Conservation (phyloP, 106 monocot genomes). For the Dioscorea zingiberensis region DNA sequence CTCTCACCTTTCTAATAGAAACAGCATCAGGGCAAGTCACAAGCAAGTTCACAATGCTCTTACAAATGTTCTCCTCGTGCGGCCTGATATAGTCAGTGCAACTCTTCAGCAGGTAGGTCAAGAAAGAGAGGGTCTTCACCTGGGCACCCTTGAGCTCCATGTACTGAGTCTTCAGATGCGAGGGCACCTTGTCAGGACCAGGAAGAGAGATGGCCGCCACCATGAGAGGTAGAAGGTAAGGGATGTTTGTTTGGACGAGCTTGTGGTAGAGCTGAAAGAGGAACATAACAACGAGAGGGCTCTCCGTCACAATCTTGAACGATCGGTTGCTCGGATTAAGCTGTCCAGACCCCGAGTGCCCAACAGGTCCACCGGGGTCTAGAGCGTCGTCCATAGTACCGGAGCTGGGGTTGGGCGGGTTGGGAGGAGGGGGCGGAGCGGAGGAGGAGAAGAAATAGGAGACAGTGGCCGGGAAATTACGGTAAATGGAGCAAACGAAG, state of each 20-base stretch:
- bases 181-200: constrained; percentile 80
- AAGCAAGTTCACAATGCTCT: constrained; percentile 96
- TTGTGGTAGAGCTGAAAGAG: constrained; percentile 93
- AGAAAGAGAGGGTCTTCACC: constrained; percentile 96
- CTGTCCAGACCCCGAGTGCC: constrained; percentile 37
- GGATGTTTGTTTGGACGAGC: constrained; percentile 97
- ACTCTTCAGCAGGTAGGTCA: constrained; percentile 90
- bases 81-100: constrained; percentile 78
- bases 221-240: constrained; percentile 80
- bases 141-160: constrained; percentile 91
- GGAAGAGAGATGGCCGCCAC: constrained; percentile 79
- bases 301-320: constrained; percentile 98
- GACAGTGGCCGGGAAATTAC: constrained; percentile 74
- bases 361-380: constrained; percentile 3
- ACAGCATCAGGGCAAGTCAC: constrained; percentile 98
- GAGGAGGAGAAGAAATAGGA: constrained; percentile 47
- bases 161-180: constrained; percentile 67
- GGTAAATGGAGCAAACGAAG: constrained; percentile 80
- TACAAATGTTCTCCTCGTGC: constrained; percentile 95
- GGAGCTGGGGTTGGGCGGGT: not conserved
- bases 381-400: constrained; percentile 7
- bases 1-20: constrained; percentile 78
- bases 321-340: constrained; percentile 87
- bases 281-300: constrained; percentile 97
- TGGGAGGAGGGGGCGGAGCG: constrained; percentile 3